Evolutionary conservation across 2,329 filamentous ascomycete genomes (phyloP), one percentile per base, ranked within the genome.

Genomic region (Phialophora verrucosa): DNA sequence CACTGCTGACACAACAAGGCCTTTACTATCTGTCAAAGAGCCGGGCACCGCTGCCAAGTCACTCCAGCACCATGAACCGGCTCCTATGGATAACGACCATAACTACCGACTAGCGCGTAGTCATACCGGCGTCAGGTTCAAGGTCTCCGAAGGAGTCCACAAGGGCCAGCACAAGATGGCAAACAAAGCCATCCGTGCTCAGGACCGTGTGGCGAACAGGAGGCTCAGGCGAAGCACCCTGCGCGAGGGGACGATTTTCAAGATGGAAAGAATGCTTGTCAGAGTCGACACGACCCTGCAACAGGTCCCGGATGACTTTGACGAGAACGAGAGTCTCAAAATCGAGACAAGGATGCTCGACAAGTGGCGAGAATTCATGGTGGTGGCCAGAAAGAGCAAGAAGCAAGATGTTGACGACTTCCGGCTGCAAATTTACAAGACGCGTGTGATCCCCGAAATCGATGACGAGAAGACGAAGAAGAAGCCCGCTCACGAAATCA

Each of bases 211-310:
- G 25, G 75, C 76, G 29, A 72, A 72, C 4, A 77, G 74, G 60
- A 72, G 75, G 50, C 74, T 76, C 8, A 75, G 73, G 56, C 75
- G 78, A 59, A 75, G 74, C 32, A 77, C 82, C 27, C 73, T 80
- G 27, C 78, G 81, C 60, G 83, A 87, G 70, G 88, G 88, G 4
- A 83, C 88, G 67, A 85, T 90, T 59, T 79, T 90, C 64, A 89
- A 89, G 75, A 87, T 88, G 76, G 87, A 90, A 73, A 86, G 84
- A 66, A 90, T 90, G 88, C 82, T 90, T 25, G 84, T 90, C 23
- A 82, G 86, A 25, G 82, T 89, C 27, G 88, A 89, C 71, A 80
- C 81, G 49, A 83, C 80, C 6, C 72, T 80, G 49, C 81, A 83
- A 69, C 79, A 78, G n/a, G 76, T 88, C 8, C 83, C 86, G 0